Evolutionary conservation across 805 yeast species (phyloP), one percentile per base, ranked within the genome.

Genomic region (Starmerella potacharoeniae): DNA sequence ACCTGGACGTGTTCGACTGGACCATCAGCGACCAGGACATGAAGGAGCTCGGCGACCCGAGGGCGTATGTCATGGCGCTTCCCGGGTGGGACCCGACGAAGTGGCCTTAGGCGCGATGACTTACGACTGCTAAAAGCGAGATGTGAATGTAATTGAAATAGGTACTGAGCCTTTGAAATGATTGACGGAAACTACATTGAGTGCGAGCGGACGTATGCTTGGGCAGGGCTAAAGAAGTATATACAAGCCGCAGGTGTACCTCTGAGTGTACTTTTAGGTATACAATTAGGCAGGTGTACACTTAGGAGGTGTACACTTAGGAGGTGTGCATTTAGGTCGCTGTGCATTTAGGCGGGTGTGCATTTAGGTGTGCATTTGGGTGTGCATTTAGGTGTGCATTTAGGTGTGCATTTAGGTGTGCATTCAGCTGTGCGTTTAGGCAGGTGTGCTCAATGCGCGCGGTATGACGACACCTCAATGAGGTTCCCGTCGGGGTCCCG

Each of bases 1-100:
- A 81, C 14, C 70, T 80, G 58, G 77, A 77, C 16, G 69, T 83
- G 36, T 80, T 79, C 59, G 74, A 74, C 35, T 80, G 82, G 53
- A 63, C 60, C 45, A 42, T 72, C 35, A 40, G 64, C 16, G 56
- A 60, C 7, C 60, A 59, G 9, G 73, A 72, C 41, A 48, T 67
- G 47, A 60, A 60, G 39, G 51, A 54, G 28, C 61, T 63, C 43
- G 72, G 69, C 40, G 67, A 65, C 57, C 62, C 66, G 8, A 56
- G 59, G 16, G 65, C 57, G 17, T 66, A 69, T 53, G 65, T 54
- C 40, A 61, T 69, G 51, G 66, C 69, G 16, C 55, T 53, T 2
- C 63, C 65, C 57, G 60, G 64, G 28, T 70, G 73, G 73, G 73
- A 70, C 54, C 73, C 73, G 6, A 66, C 70, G 9, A 56, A 42